Base-by-base conservation (phyloP, 192 early-diverging fungal species). In the Chytriomyces confervae region DNA sequence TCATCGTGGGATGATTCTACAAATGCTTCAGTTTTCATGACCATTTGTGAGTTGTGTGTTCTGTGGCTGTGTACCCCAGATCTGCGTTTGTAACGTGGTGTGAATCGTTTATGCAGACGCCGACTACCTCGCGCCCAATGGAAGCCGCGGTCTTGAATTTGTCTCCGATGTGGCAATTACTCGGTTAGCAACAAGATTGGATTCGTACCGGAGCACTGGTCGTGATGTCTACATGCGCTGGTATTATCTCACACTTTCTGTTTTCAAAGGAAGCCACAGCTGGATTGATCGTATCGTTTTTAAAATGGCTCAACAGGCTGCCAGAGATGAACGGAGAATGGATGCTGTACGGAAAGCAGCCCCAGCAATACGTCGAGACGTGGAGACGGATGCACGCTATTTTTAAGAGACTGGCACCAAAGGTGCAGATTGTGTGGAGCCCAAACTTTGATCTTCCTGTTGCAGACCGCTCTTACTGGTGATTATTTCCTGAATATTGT, bases 311-410 rank as follows among this genome's bases (percentile, higher is more conserved):
- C 1, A 36, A 1, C 53, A 57, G 53, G 53, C 62, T 64, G 11
- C 20, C 62, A 11, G 66, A 36, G 23, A 79, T 79, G 77, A 79
- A 79, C 61, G 68, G 68, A 50, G 63, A 53, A n/a, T 77, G 76
- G 76, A 69, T 77, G 63, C 45, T 46, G 24, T 77, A 75, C 49
- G 62, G 73, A 9, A 53, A 72, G 53, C 48, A 72, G 43, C 50
- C 70, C 48, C 50, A 9, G 9, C 50, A 9, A 13, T 72, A 61
- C 7, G 47, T 72, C 13, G 70, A 16, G 10, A 46, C 11, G 2
- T 57, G 53, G 53, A 57, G 20, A 3, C 13, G 11, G 13, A 57
- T 57, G 53, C 20, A 57, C 3, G 20, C 11, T 20, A 57, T 57
- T 57, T 72, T 53, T 20, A 53, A 72, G n/a, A 20, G n/a, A 10